Percentiles rank a stretch among this genome's conserved stretches.
These are phyloP conservation scores for Mortierella sp. DNA, from an alignment of 371 early-diverging fungal species.

Conservation along the genomic window DNA sequence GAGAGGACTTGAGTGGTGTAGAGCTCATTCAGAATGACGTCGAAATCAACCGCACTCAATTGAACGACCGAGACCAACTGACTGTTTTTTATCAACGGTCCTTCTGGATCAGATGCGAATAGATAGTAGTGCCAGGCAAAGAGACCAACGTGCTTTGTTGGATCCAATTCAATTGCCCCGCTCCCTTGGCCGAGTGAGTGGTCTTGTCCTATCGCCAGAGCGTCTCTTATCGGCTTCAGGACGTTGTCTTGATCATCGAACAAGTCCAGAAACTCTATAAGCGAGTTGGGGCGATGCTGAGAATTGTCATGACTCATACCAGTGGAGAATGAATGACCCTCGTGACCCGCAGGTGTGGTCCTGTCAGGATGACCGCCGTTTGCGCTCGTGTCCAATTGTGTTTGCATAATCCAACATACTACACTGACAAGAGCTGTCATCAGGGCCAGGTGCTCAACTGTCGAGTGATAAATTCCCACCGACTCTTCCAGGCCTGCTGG, in stretches of 20 bases:
- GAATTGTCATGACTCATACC: not conserved
- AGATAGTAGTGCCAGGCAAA: constrained; percentile 41
- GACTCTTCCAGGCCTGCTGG: not conserved
- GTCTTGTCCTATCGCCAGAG: constrained; percentile 3
- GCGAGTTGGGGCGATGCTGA: not conserved
- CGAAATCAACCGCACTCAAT: constrained; percentile 19
- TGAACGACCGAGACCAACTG: not conserved
- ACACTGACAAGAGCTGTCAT: constrained; percentile 52
- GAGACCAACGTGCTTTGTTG: constrained; percentile 27
- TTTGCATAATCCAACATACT: constrained; percentile 42
- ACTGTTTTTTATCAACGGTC: constrained; percentile 17
- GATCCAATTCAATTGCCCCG: not conserved
- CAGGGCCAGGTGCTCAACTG: constrained; percentile 39
- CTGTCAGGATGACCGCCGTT: not conserved
- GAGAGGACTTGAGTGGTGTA: constrained; percentile 66
- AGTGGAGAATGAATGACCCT: not conserved
- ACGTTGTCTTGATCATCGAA: constrained; percentile 44
- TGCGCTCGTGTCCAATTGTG: not conserved
- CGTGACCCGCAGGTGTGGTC: not conserved
- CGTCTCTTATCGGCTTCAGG: constrained; percentile 35
- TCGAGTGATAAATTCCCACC: constrained; percentile 27
- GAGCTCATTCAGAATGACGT: constrained; percentile 52
- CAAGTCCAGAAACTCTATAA: constrained; percentile 13
- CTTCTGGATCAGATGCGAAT: constrained; percentile 16
- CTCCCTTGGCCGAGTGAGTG: not conserved